Evolutionary conservation across 2,329 filamentous ascomycete genomes (phyloP).

Genomic region (Tolypocladium ophioglossoides): DNA sequence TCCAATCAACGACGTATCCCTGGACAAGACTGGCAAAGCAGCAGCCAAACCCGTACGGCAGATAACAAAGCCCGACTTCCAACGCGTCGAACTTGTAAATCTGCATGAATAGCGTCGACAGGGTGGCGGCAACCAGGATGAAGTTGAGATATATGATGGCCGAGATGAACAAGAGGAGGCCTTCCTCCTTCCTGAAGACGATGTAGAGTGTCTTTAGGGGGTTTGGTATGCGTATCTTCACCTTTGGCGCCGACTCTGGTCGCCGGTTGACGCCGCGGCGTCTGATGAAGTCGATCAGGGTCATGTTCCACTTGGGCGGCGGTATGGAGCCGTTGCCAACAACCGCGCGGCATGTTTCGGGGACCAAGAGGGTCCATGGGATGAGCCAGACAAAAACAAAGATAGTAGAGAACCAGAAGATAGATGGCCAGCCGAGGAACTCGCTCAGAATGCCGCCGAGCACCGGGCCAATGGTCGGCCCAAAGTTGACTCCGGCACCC

Average conservation of each 20-base stretch:
- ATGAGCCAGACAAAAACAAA: slow-evolving; percentile 38
- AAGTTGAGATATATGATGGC: slow-evolving; percentile 46
- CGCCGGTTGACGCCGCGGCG: slow-evolving; percentile 22
- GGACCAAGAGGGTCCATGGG: slow-evolving; percentile 44
- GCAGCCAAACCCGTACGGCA: slow-evolving; percentile 42
- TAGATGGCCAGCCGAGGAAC: slow-evolving; percentile 55
- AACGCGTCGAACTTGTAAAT: slow-evolving; percentile 42
- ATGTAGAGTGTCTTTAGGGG: slow-evolving; percentile 44
- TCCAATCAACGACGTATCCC: slow-evolving; percentile 52
- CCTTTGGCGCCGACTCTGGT: slow-evolving; percentile 21
- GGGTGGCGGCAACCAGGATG: slow-evolving; percentile 40
- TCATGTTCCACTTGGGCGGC: slow-evolving; percentile 47
- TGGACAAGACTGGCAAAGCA: slow-evolving; percentile 37
- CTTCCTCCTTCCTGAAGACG: slow-evolving; percentile 47
- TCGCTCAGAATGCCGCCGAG: slow-evolving; percentile 54
- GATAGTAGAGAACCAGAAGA: slow-evolving; percentile 61
- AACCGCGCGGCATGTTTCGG: slow-evolving; percentile 47
- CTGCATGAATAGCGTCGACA: slow-evolving; percentile 38
- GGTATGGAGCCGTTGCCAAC: slow-evolving; percentile 54
- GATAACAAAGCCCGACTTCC: slow-evolving; percentile 42
- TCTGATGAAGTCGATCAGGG: slow-evolving; percentile 37
- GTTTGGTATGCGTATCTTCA: slow-evolving; percentile 42
- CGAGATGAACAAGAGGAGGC: slow-evolving; percentile 40
- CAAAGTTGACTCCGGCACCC: slow-evolving; percentile 46
- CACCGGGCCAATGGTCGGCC: slow-evolving; percentile 45